A percentile compares a stretch with the other conserved stretches of the same genome.
Conservation (phyloP, 2,329 filamentous ascomycete species). For the Claviceps sorghi region DNA sequence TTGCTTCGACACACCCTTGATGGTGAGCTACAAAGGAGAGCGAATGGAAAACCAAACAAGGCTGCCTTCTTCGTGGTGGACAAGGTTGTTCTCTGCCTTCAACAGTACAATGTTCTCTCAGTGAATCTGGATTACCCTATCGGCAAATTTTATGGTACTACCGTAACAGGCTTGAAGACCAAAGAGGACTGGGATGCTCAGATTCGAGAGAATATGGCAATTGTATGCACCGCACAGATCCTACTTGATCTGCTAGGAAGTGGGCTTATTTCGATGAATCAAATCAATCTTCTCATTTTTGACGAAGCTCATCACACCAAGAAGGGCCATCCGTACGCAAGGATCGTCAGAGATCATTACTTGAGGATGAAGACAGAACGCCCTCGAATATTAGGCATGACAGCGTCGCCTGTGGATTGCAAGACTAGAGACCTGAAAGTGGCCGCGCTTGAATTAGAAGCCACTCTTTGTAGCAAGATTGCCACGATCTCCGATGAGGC, state of each 20-base stretch:
- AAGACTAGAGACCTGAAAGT: constrained; percentile 51
- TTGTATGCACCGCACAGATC: constrained; percentile 87
- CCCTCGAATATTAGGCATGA: constrained; percentile 89
- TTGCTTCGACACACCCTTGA: constrained; percentile 64
- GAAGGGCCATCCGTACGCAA: constrained; percentile 79
- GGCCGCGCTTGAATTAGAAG: constrained; percentile 61
- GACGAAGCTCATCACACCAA: constrained; percentile 96
- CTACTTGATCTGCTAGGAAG: constrained; percentile 64
- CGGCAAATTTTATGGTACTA: constrained; percentile 60
- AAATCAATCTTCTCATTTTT: constrained; percentile 83
- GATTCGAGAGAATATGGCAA: constrained; percentile 54
- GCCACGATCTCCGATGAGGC: constrained; percentile 46
- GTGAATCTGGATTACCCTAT: constrained; percentile 68
- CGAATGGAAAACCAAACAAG: constrained; percentile 41
- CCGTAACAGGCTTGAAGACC: constrained; percentile 27
- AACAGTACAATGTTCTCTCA: constrained; percentile 71
- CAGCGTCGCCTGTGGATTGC: constrained; percentile 83
- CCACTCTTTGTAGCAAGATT: constrained; percentile 65
- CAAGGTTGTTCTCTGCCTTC: constrained; percentile 78
- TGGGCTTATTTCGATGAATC: constrained; percentile 63
- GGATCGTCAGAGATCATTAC: constrained; percentile 83
- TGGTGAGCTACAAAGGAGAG: constrained; percentile 59
- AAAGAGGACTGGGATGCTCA: constrained; percentile 36
- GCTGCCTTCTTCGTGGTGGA: constrained; percentile 83
- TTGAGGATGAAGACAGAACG: constrained; percentile 31